A percentile compares a stretch with the other conserved stretches of the same genome.
Evolutionary conservation across 345 rosid species (phyloP).

Genomic region (Syzygium aromaticum): DNA sequence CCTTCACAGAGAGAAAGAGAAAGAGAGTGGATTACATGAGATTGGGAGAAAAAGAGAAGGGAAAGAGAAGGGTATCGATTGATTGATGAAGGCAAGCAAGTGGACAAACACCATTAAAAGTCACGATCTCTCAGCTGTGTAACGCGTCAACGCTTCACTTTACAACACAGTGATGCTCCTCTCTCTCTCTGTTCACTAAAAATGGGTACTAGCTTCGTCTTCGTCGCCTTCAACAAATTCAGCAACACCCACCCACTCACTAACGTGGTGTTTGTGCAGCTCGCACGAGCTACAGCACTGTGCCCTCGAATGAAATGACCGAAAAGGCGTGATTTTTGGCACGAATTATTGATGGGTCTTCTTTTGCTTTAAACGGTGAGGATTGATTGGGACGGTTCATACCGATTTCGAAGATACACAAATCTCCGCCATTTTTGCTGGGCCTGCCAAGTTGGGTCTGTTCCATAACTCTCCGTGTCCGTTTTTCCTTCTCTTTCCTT

Average conservation of each 20-base stretch:
- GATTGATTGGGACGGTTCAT: slow-evolving; percentile 15
- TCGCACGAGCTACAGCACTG: neutral
- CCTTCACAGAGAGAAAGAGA: neutral
- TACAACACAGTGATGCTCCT: neutral
- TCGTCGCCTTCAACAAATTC: neutral
- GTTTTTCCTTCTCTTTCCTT: neutral
- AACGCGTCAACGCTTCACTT: neutral
- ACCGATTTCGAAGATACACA: slow-evolving; percentile 8
- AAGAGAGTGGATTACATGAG: neutral
- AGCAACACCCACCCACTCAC: neutral
- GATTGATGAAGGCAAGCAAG: slow-evolving; percentile 24
- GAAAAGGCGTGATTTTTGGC: neutral
- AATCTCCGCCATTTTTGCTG: slow-evolving; percentile 16
- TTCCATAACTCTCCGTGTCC: neutral
- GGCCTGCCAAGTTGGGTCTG: slow-evolving; percentile 14
- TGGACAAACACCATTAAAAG: slow-evolving; percentile 14
- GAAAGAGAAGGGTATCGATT: slow-evolving; percentile 1
- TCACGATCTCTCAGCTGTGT: slow-evolving; percentile 8
- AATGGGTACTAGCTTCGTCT: neutral
- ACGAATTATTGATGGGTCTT: neutral
- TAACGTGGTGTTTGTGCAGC: neutral
- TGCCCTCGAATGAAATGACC: neutral
- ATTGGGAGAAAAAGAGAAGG: neutral
- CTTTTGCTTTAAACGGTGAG: neutral
- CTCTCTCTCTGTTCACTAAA: neutral